Percentiles rank a stretch among this genome's conserved stretches.
phyloP scores from a whole-genome alignment of 106 monocot genomes.

The Vanilla planifolia region DNA sequence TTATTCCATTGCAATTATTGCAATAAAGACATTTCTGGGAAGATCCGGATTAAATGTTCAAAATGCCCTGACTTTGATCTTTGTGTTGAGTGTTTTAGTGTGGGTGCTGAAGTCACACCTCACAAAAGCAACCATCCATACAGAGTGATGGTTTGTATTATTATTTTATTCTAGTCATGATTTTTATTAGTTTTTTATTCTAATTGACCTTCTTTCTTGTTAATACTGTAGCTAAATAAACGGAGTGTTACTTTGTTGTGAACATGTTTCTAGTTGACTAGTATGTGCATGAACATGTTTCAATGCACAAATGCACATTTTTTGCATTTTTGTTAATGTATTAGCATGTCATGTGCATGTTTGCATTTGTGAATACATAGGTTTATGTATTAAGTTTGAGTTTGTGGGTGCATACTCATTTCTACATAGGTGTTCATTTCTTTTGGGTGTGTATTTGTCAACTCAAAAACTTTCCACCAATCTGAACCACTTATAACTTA shows the following conservation, averaged over 20 bases:
- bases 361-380: neutral
- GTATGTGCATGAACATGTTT: neutral
- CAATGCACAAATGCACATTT: neutral
- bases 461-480: too few species aligned
- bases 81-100: constrained; percentile 97
- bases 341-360: neutral
- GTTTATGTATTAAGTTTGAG: neutral
- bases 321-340: neutral
- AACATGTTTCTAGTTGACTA: too few species aligned
- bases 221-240: too few species aligned
- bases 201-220: too few species aligned
- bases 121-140: constrained; percentile 98
- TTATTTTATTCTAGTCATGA: constrained; percentile 1
- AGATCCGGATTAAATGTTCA: constrained; percentile 92
- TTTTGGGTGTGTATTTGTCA: too few species aligned
- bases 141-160: constrained; percentile 84
- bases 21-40: constrained; percentile 97
- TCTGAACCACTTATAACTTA: too few species aligned
- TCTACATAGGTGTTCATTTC: too few species aligned
- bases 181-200: neutral
- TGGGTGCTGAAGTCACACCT: constrained; percentile 92
- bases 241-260: too few species aligned
- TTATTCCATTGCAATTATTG: constrained; percentile 95
- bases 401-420: too few species aligned
- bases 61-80: constrained; percentile 98